Conservation (phyloP, 768 basidiomycete genomes). For the Mrakia hoshinonis region DNA sequence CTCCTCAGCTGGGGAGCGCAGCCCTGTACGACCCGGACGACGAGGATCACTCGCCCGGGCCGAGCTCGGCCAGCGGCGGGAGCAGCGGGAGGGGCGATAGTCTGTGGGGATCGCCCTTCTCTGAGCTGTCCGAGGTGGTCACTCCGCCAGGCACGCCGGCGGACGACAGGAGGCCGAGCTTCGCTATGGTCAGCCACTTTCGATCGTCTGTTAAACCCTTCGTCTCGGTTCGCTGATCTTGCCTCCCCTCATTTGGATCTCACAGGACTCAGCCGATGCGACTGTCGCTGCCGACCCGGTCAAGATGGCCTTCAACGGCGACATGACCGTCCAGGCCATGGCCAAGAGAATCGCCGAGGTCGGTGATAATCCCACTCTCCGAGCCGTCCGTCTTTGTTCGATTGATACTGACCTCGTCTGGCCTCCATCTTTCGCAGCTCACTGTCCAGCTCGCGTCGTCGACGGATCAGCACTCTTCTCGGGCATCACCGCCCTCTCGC, state of each 20-base stretch:
- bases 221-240: too few species aligned
- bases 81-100: neutral
- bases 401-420: neutral
- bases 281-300: neutral
- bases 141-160: slow-evolving; percentile 4
- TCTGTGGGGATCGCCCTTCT: neutral
- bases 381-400: neutral
- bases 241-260: too few species aligned
- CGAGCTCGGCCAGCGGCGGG: too few species aligned
- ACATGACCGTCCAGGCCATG: neutral
- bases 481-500: too few species aligned
- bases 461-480: neutral
- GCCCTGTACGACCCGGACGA: slow-evolving; percentile 7
- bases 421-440: neutral
- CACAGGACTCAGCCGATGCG: neutral
- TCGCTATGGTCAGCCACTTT: neutral
- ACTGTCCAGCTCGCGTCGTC: neutral
- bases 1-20: slow-evolving; percentile 6
- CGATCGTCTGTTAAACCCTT: neutral
- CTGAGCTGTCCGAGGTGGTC: neutral
- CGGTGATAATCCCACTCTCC: too few species aligned
- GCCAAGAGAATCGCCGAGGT: neutral
- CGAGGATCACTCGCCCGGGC: neutral
- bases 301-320: neutral
- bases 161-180: neutral